Base-by-base conservation (phyloP, 352 stramenopile species). In the Phytophthora ramorum region DNA sequence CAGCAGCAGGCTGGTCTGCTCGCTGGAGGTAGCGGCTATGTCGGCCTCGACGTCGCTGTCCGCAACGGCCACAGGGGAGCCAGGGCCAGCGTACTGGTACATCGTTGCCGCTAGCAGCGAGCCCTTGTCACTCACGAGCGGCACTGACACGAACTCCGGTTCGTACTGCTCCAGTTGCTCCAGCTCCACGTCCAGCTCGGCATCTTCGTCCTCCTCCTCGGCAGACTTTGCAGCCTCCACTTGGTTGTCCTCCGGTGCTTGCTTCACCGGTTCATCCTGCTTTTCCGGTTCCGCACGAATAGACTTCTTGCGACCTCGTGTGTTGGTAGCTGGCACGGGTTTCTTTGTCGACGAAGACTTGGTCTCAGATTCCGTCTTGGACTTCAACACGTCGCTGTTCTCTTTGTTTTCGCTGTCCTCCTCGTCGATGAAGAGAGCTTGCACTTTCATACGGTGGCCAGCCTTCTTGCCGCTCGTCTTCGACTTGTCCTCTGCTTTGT, bases 161-260 rank as follows among this genome's bases (percentile, higher is more conserved):
- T 86, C 79, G 46, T 66, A 64, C 55, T 72, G 66, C 26, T 86
- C 77, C 2, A 84, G 56, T 20, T 66, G 51, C 22, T 83, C 70
- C 16, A 86, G 51, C 14, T 79, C 58, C 13, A 75, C 68, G 14
- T 81, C 69, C 14, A 78, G 24, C 28, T 66, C 65, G 14, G 35
- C 66, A 12, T 78, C 65, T 0, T 54, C 58, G 2, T 44, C 65
- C 8, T 66, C 60, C 7, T 63, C 58, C 7, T 63, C 44, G 8
- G 26, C 55, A 56, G 47, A 10, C 34, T 30, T 19, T 13, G 30
- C 8, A 3, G 26, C 2, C n/a, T 73, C 24, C 16, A 41, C 56
- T 46, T 73, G 50, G 10, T 63, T 65, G 6, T 37, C 40, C 16
- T 37, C 46, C 44, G 51, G 40, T 6, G 5, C 24, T 62, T 37